Percentiles rank a stretch among this genome's conserved stretches.
phyloP scores from a whole-genome alignment of 208 protist species.

The Willaertia magna region DNA sequence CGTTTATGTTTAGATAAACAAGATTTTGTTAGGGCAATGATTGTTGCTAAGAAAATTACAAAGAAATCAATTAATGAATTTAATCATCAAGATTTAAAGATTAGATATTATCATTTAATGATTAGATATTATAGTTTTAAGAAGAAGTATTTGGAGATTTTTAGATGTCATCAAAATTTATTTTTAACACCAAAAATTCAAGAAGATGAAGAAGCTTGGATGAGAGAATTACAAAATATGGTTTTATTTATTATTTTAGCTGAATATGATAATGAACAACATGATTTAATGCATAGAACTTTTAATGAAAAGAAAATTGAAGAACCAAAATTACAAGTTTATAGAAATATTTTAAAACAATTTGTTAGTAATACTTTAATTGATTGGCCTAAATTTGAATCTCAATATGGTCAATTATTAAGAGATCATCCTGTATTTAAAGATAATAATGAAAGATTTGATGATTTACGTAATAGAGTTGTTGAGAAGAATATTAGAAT shows the following conservation, averaged over 20 bases:
- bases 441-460: constrained; percentile 38
- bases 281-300: constrained; percentile 41
- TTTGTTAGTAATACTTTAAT: constrained; percentile 40
- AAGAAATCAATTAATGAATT: constrained; percentile 50
- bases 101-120: constrained; percentile 28
- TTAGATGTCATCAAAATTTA: constrained; percentile 5
- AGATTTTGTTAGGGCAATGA: constrained; percentile 76
- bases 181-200: constrained; percentile 22
- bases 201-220: neutral
- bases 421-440: constrained; percentile 53
- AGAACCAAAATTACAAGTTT: neutral
- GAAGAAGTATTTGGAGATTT: constrained; percentile 20
- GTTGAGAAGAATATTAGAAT: constrained; percentile 88
- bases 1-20: constrained; percentile 74
- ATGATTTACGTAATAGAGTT: constrained; percentile 68
- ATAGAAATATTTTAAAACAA: constrained; percentile 23
- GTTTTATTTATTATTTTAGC: constrained; percentile 38
- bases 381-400: constrained; percentile 43
- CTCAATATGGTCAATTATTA: constrained; percentile 47
- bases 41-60: constrained; percentile 84
- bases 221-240: constrained; percentile 25
- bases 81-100: constrained; percentile 54
- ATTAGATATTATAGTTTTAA: constrained; percentile 17
- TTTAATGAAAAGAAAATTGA: constrained; percentile 34
- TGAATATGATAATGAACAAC: constrained; percentile 37